These are phyloP conservation scores for Heracleum sosnowskyi DNA, from an alignment of 129 eudicot species.

Conservation along the genomic window DNA sequence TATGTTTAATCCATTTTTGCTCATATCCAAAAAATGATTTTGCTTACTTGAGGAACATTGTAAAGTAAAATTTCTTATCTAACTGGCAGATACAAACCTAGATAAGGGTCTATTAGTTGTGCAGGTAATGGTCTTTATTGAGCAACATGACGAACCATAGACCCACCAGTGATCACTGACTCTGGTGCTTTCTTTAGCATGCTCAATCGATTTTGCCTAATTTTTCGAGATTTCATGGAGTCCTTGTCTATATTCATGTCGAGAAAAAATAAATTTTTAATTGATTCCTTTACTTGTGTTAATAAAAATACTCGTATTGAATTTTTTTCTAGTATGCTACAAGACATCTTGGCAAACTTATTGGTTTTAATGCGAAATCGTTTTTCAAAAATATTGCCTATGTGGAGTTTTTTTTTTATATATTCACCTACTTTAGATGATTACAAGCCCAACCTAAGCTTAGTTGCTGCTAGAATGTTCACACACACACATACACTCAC, in stretches of 20 bases:
- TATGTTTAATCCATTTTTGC: background rate
- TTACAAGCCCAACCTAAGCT: background rate
- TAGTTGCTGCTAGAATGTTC: background rate
- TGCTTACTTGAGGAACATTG: background rate
- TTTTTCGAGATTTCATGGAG: too few relatives aligned
- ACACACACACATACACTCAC: background rate
- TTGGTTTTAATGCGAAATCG: background rate
- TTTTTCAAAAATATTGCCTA: background rate
- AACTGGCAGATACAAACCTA: background rate
- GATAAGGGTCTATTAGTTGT: background rate
- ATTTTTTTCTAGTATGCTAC: too few relatives aligned
- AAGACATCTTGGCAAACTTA: background rate
- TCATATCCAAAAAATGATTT: background rate
- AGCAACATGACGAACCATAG: background rate
- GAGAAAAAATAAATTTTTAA: background rate
- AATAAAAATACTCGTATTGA: background rate
- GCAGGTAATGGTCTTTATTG: background rate
- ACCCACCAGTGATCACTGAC: background rate
- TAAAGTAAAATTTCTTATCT: background rate
- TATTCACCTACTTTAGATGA: background rate
- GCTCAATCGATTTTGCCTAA: background rate
- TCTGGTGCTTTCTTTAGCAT: background rate
- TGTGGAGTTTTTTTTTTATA: too few relatives aligned
- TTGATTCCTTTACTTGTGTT: background rate
- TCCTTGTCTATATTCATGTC: background rate